phyloP scores from a whole-genome alignment of 2,329 filamentous ascomycete species.

The Chalaropsis ovoidea region DNA sequence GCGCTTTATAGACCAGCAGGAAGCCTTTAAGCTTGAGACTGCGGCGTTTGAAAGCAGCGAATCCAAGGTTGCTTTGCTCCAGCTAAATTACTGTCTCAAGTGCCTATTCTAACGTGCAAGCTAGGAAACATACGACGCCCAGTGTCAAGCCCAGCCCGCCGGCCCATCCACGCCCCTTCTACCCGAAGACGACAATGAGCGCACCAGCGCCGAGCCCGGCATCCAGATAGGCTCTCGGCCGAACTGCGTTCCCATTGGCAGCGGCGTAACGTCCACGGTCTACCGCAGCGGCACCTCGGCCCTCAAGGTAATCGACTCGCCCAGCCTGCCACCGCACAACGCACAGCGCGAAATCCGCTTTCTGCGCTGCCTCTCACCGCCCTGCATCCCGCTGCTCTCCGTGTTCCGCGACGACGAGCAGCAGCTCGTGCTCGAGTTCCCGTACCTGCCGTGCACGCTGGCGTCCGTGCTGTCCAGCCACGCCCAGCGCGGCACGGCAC shows the following conservation, averaged over 20 bases:
- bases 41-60: slow-evolving; percentile 41
- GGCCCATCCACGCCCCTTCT: slow-evolving; percentile 8
- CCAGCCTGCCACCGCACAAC: slow-evolving; percentile 70
- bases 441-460: slow-evolving; percentile 68
- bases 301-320: slow-evolving; percentile 74
- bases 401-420: slow-evolving; percentile 62
- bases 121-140: slow-evolving; percentile 50
- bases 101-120: slow-evolving; percentile 26
- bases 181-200: not conserved
- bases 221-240: slow-evolving; percentile 45
- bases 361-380: slow-evolving; percentile 47
- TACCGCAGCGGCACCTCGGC: slow-evolving; percentile 59
- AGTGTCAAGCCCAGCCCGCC: slow-evolving; percentile 31
- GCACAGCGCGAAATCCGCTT: slow-evolving; percentile 70
- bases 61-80: slow-evolving; percentile 1
- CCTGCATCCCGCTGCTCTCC: slow-evolving; percentile 57
- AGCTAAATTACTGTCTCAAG: not conserved
- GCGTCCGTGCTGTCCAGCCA: slow-evolving; percentile 48
- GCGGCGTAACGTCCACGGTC: slow-evolving; percentile 71
- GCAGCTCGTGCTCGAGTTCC: slow-evolving; percentile 70
- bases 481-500: slow-evolving; percentile 28
- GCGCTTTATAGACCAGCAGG: slow-evolving; percentile 28
- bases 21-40: slow-evolving; percentile 57
- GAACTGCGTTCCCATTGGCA: slow-evolving; percentile 46
- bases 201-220: slow-evolving; percentile 29